Conservation (phyloP, 2,329 filamentous ascomycete species). For the Hortaea sp. region DNA sequence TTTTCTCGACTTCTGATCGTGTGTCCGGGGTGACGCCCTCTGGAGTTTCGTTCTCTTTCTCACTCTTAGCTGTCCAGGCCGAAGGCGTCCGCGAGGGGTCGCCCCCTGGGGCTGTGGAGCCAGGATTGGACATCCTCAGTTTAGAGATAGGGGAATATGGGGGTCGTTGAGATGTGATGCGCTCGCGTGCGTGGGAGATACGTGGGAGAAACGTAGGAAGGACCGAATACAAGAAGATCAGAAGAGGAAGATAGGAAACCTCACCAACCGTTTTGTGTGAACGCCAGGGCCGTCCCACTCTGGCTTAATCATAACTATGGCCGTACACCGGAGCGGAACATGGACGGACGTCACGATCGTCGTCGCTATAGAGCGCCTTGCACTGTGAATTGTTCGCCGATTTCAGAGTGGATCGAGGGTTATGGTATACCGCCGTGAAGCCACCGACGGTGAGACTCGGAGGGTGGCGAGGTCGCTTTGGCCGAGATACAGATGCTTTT, state of each 20-base stretch:
- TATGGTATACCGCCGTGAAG: slow-evolving; percentile 1
- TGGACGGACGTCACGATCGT: no score
- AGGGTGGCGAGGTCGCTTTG: background rate
- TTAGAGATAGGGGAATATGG: background rate
- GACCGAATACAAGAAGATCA: background rate
- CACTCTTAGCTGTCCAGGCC: slow-evolving; percentile 12
- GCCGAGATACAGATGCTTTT: no score
- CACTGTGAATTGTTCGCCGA: background rate
- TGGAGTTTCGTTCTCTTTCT: slow-evolving; percentile 12
- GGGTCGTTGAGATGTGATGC: background rate
- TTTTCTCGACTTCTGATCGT: slow-evolving; percentile 9
- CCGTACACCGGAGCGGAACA: no score
- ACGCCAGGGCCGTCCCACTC: no score
- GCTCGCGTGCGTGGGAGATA: background rate
- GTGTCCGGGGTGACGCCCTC: slow-evolving; percentile 14
- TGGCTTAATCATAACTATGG: no score
- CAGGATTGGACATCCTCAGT: background rate
- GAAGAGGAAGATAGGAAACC: slow-evolving; percentile 1
- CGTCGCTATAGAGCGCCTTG: no score
- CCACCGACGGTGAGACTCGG: slow-evolving; percentile 1
- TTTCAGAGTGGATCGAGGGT: slow-evolving; percentile 1
- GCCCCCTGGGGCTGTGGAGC: background rate
- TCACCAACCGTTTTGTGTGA: background rate
- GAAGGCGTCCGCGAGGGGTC: slow-evolving; percentile 12
- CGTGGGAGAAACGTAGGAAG: background rate